These are phyloP conservation scores for Lepidium africanum DNA, from an alignment of 345 rosid species.

Conservation along the genomic window DNA sequence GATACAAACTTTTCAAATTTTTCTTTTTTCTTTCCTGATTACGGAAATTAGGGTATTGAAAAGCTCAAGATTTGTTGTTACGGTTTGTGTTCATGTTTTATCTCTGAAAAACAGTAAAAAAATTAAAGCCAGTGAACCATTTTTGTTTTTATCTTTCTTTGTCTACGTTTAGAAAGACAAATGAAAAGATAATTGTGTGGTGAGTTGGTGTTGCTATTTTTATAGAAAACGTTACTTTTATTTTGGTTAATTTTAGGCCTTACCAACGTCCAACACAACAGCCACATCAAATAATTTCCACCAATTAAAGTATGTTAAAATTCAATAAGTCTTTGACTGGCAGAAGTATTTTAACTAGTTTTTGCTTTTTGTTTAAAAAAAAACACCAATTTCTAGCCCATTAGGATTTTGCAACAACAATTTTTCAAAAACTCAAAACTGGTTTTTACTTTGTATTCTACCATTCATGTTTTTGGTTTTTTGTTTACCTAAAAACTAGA, in stretches of 20 bases:
- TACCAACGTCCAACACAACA: not conserved
- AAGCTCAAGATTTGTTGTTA: conserved; percentile 10
- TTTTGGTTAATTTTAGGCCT: conserved; percentile 17
- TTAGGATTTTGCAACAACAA: too few species aligned
- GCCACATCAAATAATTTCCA: not conserved
- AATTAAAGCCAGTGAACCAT: conserved; percentile 1
- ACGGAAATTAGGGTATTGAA: not conserved
- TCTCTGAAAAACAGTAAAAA: conserved; percentile 1
- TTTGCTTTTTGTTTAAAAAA: too few species aligned
- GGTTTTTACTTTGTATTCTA: too few species aligned
- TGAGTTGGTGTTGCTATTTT: conserved; percentile 17
- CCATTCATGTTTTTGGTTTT: too few species aligned
- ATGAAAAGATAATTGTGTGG: conserved; percentile 13
- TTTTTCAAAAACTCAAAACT: too few species aligned
- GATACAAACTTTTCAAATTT: not conserved
- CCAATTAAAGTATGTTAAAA: too few species aligned
- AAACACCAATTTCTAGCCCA: too few species aligned
- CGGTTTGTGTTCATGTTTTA: conserved; percentile 18
- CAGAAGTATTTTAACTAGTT: too few species aligned
- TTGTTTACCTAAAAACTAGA: too few species aligned
- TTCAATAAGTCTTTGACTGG: too few species aligned
- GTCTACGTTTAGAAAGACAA: not conserved
- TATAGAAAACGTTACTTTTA: conserved; percentile 8
- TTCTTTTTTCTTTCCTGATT: not conserved
- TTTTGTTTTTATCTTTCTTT: not conserved